A percentile compares a stretch with the other conserved stretches of the same genome.
Conservation (phyloP, 306 rosid genomes). For the Dryas alaskensis region DNA sequence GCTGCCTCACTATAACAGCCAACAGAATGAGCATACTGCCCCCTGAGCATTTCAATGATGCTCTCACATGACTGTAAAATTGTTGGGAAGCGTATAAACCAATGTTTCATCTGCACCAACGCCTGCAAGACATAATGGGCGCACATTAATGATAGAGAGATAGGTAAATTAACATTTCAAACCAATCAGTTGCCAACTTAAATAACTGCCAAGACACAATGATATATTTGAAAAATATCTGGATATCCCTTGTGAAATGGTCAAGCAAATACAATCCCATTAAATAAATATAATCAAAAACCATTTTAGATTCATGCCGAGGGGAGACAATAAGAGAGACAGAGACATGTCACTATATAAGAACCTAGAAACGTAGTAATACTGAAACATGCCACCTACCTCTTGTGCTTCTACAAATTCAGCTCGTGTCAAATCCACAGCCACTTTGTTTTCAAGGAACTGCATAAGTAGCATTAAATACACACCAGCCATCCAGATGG, state of each 20-base stretch:
- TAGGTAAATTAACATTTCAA: background rate
- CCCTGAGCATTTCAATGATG: slow-evolving; percentile 90
- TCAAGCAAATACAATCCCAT: slow-evolving; percentile 1
- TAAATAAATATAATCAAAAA: background rate
- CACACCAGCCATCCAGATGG: slow-evolving; percentile 98
- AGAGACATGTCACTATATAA: background rate
- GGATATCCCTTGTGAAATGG: background rate
- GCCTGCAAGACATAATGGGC: slow-evolving; percentile 55
- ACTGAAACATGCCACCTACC: slow-evolving; percentile 45
- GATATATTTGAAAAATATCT: background rate
- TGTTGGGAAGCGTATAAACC: slow-evolving; percentile 90
- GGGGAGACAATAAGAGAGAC: background rate
- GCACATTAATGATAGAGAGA: slow-evolving; percentile 17
- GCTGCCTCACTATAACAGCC: slow-evolving; percentile 87
- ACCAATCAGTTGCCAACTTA: background rate
- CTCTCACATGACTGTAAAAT: slow-evolving; percentile 92
- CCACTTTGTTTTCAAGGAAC: slow-evolving; percentile 96
- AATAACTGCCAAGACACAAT: background rate
- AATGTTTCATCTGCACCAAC: slow-evolving; percentile 81
- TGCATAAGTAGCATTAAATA: slow-evolving; percentile 91
- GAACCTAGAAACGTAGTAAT: slow-evolving; percentile 10
- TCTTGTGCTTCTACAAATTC: slow-evolving; percentile 92
- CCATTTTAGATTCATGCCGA: background rate
- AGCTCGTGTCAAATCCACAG: slow-evolving; percentile 84
- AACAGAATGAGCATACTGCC: slow-evolving; percentile 90